phyloP scores from a whole-genome alignment of 129 eudicot species.

The Flaveria brownii region DNA sequence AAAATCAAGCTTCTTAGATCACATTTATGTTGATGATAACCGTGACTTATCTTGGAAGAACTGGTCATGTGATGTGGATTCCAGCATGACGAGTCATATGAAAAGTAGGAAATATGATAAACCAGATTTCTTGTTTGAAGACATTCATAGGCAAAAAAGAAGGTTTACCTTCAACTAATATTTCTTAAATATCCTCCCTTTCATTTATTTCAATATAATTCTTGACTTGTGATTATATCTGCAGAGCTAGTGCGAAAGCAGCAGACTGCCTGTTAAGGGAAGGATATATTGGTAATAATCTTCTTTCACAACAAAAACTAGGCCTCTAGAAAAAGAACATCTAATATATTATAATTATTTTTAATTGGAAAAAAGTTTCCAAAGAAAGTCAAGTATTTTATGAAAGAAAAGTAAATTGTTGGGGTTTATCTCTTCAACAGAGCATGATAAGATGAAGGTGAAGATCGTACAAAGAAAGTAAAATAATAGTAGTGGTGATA shows the following conservation, averaged over 20 bases:
- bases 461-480: background rate
- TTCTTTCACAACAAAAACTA: background rate
- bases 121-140: slow-evolving; percentile 44
- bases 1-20: slow-evolving; percentile 42
- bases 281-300: background rate
- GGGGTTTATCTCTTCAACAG: background rate
- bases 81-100: slow-evolving; percentile 35
- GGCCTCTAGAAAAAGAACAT: background rate
- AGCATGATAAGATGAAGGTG: slow-evolving; percentile 8
- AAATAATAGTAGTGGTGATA: background rate
- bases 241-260: slow-evolving; percentile 36
- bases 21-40: slow-evolving; percentile 43
- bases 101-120: slow-evolving; percentile 38
- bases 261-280: slow-evolving; percentile 22
- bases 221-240: slow-evolving; percentile 30
- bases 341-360: background rate
- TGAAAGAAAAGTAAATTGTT: background rate
- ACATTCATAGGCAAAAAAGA: slow-evolving; percentile 31
- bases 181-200: background rate
- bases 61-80: slow-evolving; percentile 41
- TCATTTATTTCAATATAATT: background rate
- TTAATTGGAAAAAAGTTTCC: background rate
- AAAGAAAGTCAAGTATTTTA: background rate
- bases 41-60: slow-evolving; percentile 42
- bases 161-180: slow-evolving; percentile 29